Evolutionary conservation across 1,284 basidiomycete species (phyloP), one percentile per base, ranked within the genome.

Genomic region (Afroboletus lepidellus): DNA sequence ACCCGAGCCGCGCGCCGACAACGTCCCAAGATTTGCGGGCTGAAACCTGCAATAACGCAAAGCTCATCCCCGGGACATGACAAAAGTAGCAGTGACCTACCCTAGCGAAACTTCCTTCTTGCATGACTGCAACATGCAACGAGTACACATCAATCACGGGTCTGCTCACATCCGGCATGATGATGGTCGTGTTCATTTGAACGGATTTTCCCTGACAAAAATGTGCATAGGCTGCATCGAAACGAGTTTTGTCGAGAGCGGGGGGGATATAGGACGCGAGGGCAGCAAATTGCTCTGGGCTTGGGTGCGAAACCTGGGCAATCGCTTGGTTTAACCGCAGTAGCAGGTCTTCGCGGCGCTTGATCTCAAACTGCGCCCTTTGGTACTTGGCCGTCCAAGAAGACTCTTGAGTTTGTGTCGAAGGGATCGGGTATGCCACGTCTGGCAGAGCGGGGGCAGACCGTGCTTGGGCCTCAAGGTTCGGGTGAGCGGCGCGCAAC

Each of bases 61-160:
- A 39, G 16, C 24, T 52, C 27, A 38, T 53, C 49, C 54, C 27
- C 25, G 38, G 13, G 12, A n/a, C 45, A 46, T 27, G 30, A 30
- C 29, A 36, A 50, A 51, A 46, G 25, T 41, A 51, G 60, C n/a
- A 54, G 51, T 8, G 30, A 65, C 60, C 15, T 32, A 71, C 65
- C 62, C 65, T 60, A 11, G 58, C 41, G 32, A 62, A 66, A 21
- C 64, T 70, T 50, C 66, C 67, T 55, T 66, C 62, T 43, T 69
- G 64, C 69, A 70, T 70, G 55, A 67, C 59, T 5, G 67, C 62
- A 41, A 64, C 64, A 48, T 70, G 67, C 50, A 69, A 47, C 1
- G 64, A 53, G 42, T 69, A 70, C 12, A 69, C 47, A 45, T 71
- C 66, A 37, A 70, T 54, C 44, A 62, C 62, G 5, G 66, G 64